phyloP scores from a whole-genome alignment of 208 protist species.

The Wallacemonas collosoma region DNA sequence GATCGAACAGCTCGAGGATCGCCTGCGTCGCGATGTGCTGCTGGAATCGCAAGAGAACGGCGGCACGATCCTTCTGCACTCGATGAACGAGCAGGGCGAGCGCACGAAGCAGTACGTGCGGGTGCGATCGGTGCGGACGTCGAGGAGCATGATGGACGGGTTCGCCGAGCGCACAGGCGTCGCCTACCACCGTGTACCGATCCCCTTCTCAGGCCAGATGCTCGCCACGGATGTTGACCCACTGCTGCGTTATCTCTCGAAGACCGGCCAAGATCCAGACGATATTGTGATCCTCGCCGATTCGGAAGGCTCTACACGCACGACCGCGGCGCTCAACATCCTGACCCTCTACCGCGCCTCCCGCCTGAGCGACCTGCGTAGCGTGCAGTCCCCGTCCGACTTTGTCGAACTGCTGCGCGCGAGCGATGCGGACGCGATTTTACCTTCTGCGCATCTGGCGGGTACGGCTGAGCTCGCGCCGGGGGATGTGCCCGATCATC shows the following conservation, averaged over 20 bases:
- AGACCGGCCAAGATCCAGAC: slow-evolving; percentile 30
- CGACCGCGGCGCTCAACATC: slow-evolving; percentile 82
- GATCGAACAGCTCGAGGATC: slow-evolving; percentile 90
- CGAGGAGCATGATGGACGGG: slow-evolving; percentile 70
- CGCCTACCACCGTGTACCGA: slow-evolving; percentile 75
- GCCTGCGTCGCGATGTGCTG: slow-evolving; percentile 77
- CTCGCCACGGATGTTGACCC: slow-evolving; percentile 81
- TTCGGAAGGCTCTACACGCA: slow-evolving; percentile 65
- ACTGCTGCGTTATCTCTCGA: slow-evolving; percentile 66
- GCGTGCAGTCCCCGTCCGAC: slow-evolving; percentile 37
- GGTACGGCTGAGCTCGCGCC: slow-evolving; percentile 25
- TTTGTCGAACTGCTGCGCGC: slow-evolving; percentile 52
- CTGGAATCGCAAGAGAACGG: slow-evolving; percentile 79
- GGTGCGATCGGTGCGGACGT: slow-evolving; percentile 64
- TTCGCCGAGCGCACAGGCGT: slow-evolving; percentile 61
- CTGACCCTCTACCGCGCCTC: slow-evolving; percentile 72
- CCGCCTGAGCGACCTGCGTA: slow-evolving; percentile 44
- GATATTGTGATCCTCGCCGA: slow-evolving; percentile 86
- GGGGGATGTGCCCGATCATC: slow-evolving; percentile 53
- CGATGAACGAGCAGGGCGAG: slow-evolving; percentile 39
- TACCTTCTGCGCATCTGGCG: slow-evolving; percentile 51
- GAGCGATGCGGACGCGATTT: slow-evolving; percentile 28
- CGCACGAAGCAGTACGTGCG: slow-evolving; percentile 56
- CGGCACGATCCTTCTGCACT: slow-evolving; percentile 74
- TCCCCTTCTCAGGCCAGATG: slow-evolving; percentile 82